These are phyloP conservation scores for Colletotrichum cuscutae DNA, from an alignment of 2,329 filamentous ascomycete genomes.

Conservation along the genomic window DNA sequence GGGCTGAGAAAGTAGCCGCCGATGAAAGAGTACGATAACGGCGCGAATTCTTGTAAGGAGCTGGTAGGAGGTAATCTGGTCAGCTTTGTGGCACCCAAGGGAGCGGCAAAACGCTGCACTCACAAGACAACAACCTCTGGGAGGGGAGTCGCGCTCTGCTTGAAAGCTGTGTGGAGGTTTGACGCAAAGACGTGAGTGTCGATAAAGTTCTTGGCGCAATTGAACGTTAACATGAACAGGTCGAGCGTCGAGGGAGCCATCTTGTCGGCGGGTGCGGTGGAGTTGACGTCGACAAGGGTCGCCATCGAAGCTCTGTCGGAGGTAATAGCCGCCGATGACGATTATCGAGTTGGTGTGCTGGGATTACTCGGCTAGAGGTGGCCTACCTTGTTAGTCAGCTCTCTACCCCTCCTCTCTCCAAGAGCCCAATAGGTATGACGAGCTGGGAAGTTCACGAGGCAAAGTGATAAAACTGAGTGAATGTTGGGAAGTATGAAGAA, in stretches of 20 bases:
- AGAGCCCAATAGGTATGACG: neutral
- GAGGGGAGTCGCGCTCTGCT: slow-evolving; percentile 55
- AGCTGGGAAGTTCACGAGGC: neutral
- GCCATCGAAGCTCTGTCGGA: slow-evolving; percentile 19
- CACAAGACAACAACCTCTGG: slow-evolving; percentile 69
- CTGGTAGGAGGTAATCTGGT: slow-evolving; percentile 44
- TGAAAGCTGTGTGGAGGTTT: slow-evolving; percentile 73
- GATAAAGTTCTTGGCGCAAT: slow-evolving; percentile 81
- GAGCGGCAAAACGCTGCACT: slow-evolving; percentile 42
- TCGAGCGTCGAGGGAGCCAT: slow-evolving; percentile 65
- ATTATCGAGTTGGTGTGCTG: neutral
- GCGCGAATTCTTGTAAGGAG: slow-evolving; percentile 92
- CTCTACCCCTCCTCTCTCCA: neutral
- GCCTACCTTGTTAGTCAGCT: slow-evolving; percentile 5
- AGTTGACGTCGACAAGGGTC: slow-evolving; percentile 30
- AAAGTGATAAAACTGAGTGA: neutral
- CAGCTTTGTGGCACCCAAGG: slow-evolving; percentile 10
- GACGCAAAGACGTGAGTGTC: slow-evolving; percentile 76
- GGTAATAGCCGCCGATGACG: slow-evolving; percentile 30
- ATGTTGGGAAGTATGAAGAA: neutral
- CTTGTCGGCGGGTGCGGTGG: slow-evolving; percentile 32
- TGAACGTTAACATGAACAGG: slow-evolving; percentile 87
- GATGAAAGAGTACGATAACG: slow-evolving; percentile 85
- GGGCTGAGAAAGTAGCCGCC: slow-evolving; percentile 81
- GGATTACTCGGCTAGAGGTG: neutral